These are phyloP conservation scores for Coelastrella sp. DNA, from an alignment of 139 green algal genomes.

Conservation along the genomic window DNA sequence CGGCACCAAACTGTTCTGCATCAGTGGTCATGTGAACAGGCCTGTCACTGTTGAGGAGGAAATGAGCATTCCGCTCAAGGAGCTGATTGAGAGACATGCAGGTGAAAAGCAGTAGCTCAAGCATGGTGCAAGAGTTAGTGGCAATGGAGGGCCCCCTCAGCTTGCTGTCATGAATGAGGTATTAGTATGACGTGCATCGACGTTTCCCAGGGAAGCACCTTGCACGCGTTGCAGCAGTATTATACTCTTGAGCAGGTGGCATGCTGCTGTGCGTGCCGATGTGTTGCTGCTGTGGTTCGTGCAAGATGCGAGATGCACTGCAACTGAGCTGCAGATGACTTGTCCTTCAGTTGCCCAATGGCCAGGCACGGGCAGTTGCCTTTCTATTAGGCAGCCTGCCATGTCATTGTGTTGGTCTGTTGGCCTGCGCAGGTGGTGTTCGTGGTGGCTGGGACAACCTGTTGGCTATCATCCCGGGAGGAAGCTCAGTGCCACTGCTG, in stretches of 20 bases:
- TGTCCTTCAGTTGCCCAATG: too few species aligned
- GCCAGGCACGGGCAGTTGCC: too few species aligned
- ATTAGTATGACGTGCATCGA: constrained; percentile 91
- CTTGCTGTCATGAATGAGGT: constrained; percentile 93
- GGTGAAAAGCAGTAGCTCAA: constrained; percentile 63
- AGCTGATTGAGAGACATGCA: constrained; percentile 97
- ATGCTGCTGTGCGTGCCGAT: too few species aligned
- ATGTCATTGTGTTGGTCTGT: too few species aligned
- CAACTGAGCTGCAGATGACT: too few species aligned
- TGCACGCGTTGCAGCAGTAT: too few species aligned
- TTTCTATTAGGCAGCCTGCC: too few species aligned
- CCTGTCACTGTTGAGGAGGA: constrained; percentile 99
- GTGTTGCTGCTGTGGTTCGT: too few species aligned
- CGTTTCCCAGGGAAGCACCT: not conserved
- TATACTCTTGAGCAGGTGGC: too few species aligned
- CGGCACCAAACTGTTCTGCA: constrained; percentile 99
- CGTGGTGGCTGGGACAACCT: constrained; percentile 99
- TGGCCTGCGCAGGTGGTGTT: constrained; percentile 81
- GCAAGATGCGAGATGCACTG: too few species aligned
- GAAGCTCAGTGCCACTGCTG: constrained; percentile 94
- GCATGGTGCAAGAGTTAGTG: constrained; percentile 16
- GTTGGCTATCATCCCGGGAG: constrained; percentile 97
- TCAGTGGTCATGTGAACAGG: constrained; percentile 98
- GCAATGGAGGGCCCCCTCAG: constrained; percentile 99
- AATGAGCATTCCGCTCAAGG: constrained; percentile 95